Conservation (phyloP, 2,329 filamentous ascomycete genomes). For the Emergomyces africanus region DNA sequence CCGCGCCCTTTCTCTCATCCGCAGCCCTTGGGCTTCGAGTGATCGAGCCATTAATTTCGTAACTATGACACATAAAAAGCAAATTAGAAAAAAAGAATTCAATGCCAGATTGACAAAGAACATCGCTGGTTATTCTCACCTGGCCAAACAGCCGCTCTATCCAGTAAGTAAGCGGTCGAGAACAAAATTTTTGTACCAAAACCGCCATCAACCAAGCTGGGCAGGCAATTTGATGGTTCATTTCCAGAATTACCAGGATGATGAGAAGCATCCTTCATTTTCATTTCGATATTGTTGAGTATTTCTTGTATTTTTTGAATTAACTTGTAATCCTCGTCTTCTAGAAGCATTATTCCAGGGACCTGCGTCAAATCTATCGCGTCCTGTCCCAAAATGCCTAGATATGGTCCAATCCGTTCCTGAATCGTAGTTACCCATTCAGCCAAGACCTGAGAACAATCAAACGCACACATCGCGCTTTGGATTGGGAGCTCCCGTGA, state of each 20-base stretch:
- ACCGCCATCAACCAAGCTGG: slow-evolving; percentile 52
- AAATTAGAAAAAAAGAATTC: not conserved
- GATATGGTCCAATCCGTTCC: slow-evolving; percentile 78
- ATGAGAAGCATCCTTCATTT: slow-evolving; percentile 53
- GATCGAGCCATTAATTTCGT: slow-evolving; percentile 57
- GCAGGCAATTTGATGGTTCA: slow-evolving; percentile 39
- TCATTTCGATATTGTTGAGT: slow-evolving; percentile 61
- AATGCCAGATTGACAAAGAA: not conserved
- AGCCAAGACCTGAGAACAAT: slow-evolving; percentile 84
- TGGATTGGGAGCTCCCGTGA: slow-evolving; percentile 80
- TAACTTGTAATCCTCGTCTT: slow-evolving; percentile 82
- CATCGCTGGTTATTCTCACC: slow-evolving; percentile 41
- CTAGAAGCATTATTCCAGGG: slow-evolving; percentile 76
- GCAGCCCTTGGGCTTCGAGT: slow-evolving; percentile 49
- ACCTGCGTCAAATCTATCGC: slow-evolving; percentile 67
- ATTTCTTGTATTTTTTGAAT: slow-evolving; percentile 73
- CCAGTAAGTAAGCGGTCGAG: slow-evolving; percentile 74
- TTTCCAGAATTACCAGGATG: slow-evolving; percentile 8
- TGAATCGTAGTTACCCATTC: slow-evolving; percentile 93
- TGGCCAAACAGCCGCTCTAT: slow-evolving; percentile 86
- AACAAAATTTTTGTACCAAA: slow-evolving; percentile 76
- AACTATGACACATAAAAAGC: slow-evolving; percentile 30
- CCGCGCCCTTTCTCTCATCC: slow-evolving; percentile 48
- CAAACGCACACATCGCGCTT: slow-evolving; percentile 82
- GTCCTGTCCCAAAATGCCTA: slow-evolving; percentile 77